These are phyloP conservation scores for Picea glauca DNA, from an alignment of 75 land plant genomes.

Conservation along the genomic window DNA sequence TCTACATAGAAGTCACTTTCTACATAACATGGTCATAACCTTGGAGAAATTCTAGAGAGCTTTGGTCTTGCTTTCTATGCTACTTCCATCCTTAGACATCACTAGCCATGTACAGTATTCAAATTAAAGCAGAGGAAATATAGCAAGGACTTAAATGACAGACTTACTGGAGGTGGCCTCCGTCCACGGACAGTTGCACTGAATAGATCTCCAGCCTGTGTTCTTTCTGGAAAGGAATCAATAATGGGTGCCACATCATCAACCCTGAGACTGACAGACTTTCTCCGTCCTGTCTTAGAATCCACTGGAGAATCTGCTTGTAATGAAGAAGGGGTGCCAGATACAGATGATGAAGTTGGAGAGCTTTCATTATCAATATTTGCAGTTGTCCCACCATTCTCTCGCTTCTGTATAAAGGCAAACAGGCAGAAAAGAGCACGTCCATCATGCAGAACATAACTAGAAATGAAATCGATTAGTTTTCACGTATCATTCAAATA, in stretches of 20 bases:
- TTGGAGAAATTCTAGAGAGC: background rate
- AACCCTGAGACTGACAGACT: slow-evolving; percentile 47
- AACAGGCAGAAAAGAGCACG: background rate
- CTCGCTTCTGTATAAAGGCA: slow-evolving; percentile 36
- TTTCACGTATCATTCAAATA: background rate
- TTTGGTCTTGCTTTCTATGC: background rate
- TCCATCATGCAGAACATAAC: background rate
- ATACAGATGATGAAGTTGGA: slow-evolving; percentile 44
- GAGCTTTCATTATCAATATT: slow-evolving; percentile 51
- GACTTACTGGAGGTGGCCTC: slow-evolving; percentile 69
- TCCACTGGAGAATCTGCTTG: slow-evolving; percentile 21
- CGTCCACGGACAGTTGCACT: slow-evolving; percentile 59
- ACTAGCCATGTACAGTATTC: slow-evolving; percentile 2
- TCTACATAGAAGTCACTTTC: background rate
- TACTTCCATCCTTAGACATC: background rate
- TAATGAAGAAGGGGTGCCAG: slow-evolving; percentile 32
- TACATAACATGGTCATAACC: background rate
- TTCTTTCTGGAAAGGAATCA: slow-evolving; percentile 55
- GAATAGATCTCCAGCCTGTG: slow-evolving; percentile 91
- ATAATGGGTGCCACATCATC: slow-evolving; percentile 34
- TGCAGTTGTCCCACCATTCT: slow-evolving; percentile 26
- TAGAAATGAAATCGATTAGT: background rate
- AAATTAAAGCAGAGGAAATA: background rate
- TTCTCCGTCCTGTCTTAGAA: slow-evolving; percentile 38
- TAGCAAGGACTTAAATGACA: background rate